Percentiles rank a stretch among this genome's conserved stretches.
Evolutionary conservation across 2,329 filamentous ascomycete genomes (phyloP).

Genomic region (Fusarium sp.): DNA sequence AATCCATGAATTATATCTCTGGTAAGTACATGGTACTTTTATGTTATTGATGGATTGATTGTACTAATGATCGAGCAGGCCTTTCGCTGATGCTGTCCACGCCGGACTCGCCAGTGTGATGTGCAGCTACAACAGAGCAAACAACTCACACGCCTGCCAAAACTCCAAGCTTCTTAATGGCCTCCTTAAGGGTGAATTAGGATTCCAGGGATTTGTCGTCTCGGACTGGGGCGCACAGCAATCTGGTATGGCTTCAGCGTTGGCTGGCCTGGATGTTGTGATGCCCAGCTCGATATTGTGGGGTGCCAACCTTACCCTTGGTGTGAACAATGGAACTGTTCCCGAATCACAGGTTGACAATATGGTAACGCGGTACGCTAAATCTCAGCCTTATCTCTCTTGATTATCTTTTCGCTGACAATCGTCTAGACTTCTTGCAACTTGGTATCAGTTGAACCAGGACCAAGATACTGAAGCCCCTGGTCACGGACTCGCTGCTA

Average conservation of each 20-base stretch:
- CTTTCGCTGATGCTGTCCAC: slow-evolving; percentile 77
- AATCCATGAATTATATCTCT: slow-evolving; percentile 73
- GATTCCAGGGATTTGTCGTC: slow-evolving; percentile 75
- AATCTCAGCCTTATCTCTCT: fast-evolving
- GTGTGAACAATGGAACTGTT: slow-evolving; percentile 15
- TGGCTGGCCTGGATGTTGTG: slow-evolving; percentile 44
- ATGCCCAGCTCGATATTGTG: slow-evolving; percentile 8
- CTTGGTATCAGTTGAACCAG: slow-evolving; percentile 12
- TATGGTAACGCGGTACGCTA: background rate
- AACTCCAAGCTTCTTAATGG: slow-evolving; percentile 17
- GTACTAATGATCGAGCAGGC: slow-evolving; percentile 43
- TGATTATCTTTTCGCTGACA: background rate
- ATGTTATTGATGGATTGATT: no score
- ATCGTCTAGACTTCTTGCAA: background rate
- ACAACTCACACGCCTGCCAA: slow-evolving; percentile 60
- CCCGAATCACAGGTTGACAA: slow-evolving; percentile 13
- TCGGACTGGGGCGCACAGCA: slow-evolving; percentile 51
- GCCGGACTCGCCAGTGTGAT: slow-evolving; percentile 82
- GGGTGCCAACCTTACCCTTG: slow-evolving; percentile 8
- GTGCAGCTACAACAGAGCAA: slow-evolving; percentile 78
- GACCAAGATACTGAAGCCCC: background rate
- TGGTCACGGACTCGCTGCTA: background rate
- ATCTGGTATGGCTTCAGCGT: slow-evolving; percentile 3
- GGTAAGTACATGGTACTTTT: slow-evolving; percentile 49
- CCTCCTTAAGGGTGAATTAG: slow-evolving; percentile 75